These are phyloP conservation scores for Hibiscus trionum DNA, from an alignment of 345 rosid genomes.

Conservation along the genomic window DNA sequence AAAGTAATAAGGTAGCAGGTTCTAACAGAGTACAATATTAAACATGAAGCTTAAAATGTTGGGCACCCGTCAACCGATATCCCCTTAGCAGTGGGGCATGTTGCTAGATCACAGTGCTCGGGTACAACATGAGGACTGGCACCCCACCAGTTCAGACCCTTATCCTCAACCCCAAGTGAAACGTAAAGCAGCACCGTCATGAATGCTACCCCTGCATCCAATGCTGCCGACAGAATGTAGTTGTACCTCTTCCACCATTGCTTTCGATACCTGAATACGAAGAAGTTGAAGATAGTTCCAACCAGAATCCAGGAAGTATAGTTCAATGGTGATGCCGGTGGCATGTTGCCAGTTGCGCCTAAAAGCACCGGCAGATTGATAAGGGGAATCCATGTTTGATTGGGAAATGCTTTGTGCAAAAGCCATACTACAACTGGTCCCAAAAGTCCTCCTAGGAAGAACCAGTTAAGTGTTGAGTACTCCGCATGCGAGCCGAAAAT, in stretches of 20 bases:
- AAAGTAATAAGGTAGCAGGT: not conserved
- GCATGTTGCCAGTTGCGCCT: conserved; percentile 28
- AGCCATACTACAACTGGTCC: conserved; percentile 25
- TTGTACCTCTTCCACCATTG: conserved; percentile 41
- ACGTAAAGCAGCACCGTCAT: conserved; percentile 34
- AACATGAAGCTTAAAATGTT: conserved; percentile 5
- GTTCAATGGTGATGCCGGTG: conserved; percentile 28
- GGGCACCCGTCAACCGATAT: conserved; percentile 31
- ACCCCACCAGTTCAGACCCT: conserved; percentile 37
- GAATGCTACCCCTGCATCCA: conserved; percentile 44
- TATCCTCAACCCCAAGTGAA: conserved; percentile 20
- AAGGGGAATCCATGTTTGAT: conserved; percentile 28
- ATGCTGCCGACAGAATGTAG: conserved; percentile 37
- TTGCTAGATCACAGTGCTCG: conserved; percentile 36
- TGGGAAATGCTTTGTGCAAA: conserved; percentile 24
- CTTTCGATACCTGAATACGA: conserved; percentile 26
- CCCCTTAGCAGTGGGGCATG: conserved; percentile 36
- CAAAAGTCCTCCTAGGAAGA: conserved; percentile 28
- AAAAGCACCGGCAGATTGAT: conserved; percentile 29
- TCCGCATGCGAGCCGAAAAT: conserved; percentile 28
- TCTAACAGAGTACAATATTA: not conserved
- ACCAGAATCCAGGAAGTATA: conserved; percentile 26
- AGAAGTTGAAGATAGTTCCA: conserved; percentile 33
- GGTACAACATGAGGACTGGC: conserved; percentile 17
- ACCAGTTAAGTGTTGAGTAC: conserved; percentile 30